Evolutionary conservation across 2,329 filamentous ascomycete genomes (phyloP).

Genomic region (Teratosphaeria zuluensis): DNA sequence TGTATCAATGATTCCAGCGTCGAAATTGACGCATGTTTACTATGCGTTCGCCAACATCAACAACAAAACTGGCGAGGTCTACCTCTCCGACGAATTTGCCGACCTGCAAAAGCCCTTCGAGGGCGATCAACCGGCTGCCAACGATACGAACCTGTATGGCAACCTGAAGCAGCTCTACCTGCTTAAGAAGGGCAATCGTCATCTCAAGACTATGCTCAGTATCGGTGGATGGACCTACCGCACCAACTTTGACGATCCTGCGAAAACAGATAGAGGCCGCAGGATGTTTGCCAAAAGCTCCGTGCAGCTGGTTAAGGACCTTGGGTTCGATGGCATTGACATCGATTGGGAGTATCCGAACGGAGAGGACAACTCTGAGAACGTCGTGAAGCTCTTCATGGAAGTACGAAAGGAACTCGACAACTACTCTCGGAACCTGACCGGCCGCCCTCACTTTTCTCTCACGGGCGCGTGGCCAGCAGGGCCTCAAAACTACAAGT

Average conservation of each 20-base stretch:
- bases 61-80: conserved; percentile 69
- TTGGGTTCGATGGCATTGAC: conserved; percentile 56
- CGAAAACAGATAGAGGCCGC: conserved; percentile 53
- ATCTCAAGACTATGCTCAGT: conserved; percentile 70
- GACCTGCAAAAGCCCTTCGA: conserved; percentile 62
- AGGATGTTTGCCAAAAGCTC: conserved; percentile 59
- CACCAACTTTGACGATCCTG: conserved; percentile 63
- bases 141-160: conserved; percentile 65
- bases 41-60: conserved; percentile 87
- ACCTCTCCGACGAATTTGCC: conserved; percentile 58
- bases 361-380: conserved; percentile 28
- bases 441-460: conserved; percentile 29
- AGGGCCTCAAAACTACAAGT: conserved; percentile 33
- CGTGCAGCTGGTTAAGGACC: conserved; percentile 65
- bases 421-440: conserved; percentile 28
- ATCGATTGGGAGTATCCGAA: conserved; percentile 43
- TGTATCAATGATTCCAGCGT: conserved; percentile 69
- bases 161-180: conserved; percentile 67
- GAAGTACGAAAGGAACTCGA: conserved; percentile 31
- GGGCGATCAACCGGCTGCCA: conserved; percentile 54
- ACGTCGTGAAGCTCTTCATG: conserved; percentile 32
- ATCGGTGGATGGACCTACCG: conserved; percentile 78
- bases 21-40: conserved; percentile 78
- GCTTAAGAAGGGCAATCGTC: conserved; percentile 65
- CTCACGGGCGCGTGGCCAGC: conserved; percentile 37